A percentile compares a stretch with the other conserved stretches of the same genome.
phyloP scores from a whole-genome alignment of 2,329 filamentous ascomycete genomes.

The Tolypocladium tropicale region DNA sequence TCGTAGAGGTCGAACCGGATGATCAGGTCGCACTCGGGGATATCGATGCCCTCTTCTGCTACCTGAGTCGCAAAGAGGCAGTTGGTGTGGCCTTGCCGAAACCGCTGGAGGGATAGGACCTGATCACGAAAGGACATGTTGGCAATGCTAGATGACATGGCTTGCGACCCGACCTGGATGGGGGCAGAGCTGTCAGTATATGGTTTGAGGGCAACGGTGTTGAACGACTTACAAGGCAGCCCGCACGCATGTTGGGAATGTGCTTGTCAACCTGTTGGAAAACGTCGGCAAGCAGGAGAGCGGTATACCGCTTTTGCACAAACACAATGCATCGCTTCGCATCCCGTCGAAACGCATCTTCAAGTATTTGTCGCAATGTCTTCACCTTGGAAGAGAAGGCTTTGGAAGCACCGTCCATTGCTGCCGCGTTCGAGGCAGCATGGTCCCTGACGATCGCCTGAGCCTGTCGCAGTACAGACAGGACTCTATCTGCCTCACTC shows the following conservation, averaged over 20 bases:
- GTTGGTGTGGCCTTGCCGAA: conserved; percentile 48
- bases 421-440: not conserved
- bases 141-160: conserved; percentile 35
- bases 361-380: conserved; percentile 49
- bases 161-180: conserved; percentile 18
- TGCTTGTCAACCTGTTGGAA: conserved; percentile 46
- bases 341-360: conserved; percentile 50
- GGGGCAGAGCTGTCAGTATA: not conserved
- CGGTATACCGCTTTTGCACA: conserved; percentile 69
- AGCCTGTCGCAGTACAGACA: conserved; percentile 48
- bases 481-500: conserved; percentile 31
- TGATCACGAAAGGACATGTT: conserved; percentile 65
- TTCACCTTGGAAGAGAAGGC: conserved; percentile 65
- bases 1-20: conserved; percentile 77
- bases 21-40: conserved; percentile 57
- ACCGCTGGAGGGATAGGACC: conserved; percentile 58
- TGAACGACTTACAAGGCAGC: conserved; percentile 45
- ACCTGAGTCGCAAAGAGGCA: conserved; percentile 59
- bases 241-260: conserved; percentile 48
- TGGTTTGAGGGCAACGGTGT: too few species aligned
- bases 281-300: conserved; percentile 59
- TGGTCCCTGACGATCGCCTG: conserved; percentile 44
- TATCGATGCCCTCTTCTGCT: conserved; percentile 57
- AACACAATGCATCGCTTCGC: conserved; percentile 68
- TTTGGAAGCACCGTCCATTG: conserved; percentile 7